Percentiles rank a stretch among this genome's conserved stretches.
Evolutionary conservation across 768 basidiomycete genomes (phyloP).

Genomic region (Trametes maxima): DNA sequence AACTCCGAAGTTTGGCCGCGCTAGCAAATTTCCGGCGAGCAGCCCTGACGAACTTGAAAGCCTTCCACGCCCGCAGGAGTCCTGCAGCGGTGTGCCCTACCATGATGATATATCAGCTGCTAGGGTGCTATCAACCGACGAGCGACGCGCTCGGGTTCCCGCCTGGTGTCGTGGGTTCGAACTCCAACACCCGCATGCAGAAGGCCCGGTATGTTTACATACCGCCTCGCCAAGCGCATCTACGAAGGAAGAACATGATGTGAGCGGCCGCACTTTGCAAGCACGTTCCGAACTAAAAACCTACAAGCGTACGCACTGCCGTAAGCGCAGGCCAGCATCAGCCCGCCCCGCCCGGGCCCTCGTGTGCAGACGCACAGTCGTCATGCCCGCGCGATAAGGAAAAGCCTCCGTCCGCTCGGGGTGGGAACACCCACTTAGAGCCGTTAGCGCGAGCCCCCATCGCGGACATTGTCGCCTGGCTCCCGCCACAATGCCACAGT

Average conservation of each 20-base stretch:
- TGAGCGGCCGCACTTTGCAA: not conserved
- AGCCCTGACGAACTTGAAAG: not conserved
- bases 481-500: not conserved
- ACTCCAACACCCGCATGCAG: not conserved
- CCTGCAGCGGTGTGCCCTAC: not conserved
- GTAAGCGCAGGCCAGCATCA: not conserved
- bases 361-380: not conserved
- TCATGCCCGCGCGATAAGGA: slow-evolving; percentile 5
- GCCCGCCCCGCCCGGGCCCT: not conserved
- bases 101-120: slow-evolving; percentile 7
- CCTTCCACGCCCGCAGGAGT: not conserved
- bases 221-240: not conserved
- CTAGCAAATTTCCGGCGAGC: not conserved
- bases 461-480: not conserved
- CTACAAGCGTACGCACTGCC: not conserved
- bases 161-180: too few species aligned
- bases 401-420: slow-evolving; percentile 14
- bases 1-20: slow-evolving; percentile 5
- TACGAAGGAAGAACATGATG: not conserved
- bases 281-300: slow-evolving; percentile 16
- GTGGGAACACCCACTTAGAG: slow-evolving; percentile 10
- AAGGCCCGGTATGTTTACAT: not conserved
- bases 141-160: not conserved
- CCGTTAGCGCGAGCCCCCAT: slow-evolving; percentile 5
- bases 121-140: not conserved